Evolutionary conservation across 73 alveolate genomes (phyloP).

Genomic region (Blepharisma japonicum): DNA sequence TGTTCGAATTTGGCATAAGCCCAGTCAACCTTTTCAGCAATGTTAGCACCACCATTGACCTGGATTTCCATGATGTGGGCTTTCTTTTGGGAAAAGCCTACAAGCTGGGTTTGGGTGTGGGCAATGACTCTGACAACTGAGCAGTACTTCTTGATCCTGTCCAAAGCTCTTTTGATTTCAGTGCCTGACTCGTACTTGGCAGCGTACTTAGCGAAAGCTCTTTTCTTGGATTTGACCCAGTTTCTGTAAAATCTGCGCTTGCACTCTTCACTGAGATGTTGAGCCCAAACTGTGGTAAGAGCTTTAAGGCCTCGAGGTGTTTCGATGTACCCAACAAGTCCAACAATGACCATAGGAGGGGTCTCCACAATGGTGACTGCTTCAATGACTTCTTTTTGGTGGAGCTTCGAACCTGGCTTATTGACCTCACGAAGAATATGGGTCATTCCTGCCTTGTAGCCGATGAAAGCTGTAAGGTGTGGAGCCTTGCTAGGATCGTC

Average conservation of each 20-base stretch:
- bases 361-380: constrained; percentile 98
- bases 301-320: constrained; percentile 99
- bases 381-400: constrained; percentile 98
- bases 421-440: constrained; percentile 98
- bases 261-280: constrained; percentile 94
- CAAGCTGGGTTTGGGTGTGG: constrained; percentile 95
- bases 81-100: constrained; percentile 93
- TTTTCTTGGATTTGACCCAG: constrained; percentile 93
- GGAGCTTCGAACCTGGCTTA: constrained; percentile 95
- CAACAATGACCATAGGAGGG: constrained; percentile 98
- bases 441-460: constrained; percentile 99
- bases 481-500: constrained; percentile 88
- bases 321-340: constrained; percentile 99
- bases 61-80: constrained; percentile 99
- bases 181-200: constrained; percentile 76
- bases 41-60: constrained; percentile 96
- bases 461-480: constrained; percentile 98
- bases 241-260: constrained; percentile 98
- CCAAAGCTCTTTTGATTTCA: constrained; percentile 71
- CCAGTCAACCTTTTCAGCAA: constrained; percentile 92
- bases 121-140: constrained; percentile 98
- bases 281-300: constrained; percentile 97
- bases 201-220: constrained; percentile 99
- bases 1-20: constrained; percentile 92
- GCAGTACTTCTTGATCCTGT: constrained; percentile 97